A percentile compares a stretch with the other conserved stretches of the same genome.
Evolutionary conservation across 208 protist genomes (phyloP).

Genomic region (Acanthamoeba healyi): DNA sequence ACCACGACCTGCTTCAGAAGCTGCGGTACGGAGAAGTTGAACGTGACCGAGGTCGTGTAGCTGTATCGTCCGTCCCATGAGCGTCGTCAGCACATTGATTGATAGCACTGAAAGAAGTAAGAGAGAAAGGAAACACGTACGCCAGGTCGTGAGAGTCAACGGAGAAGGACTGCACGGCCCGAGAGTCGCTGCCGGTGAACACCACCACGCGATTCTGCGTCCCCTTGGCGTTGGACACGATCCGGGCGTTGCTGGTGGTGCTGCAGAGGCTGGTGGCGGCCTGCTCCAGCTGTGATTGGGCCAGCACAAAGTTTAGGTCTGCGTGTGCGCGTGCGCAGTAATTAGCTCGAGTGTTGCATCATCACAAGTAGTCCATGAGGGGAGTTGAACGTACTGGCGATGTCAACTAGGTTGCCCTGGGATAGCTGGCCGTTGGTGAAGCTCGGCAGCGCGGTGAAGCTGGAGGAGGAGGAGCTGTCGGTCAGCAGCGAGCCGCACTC

Average conservation of each 20-base stretch:
- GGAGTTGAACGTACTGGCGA: background rate
- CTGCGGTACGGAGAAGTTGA: background rate
- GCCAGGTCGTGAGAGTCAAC: background rate
- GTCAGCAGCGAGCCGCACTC: conserved; percentile 13
- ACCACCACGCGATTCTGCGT: background rate
- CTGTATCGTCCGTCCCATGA: too few relatives aligned
- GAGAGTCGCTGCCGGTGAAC: background rate
- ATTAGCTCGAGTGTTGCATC: too few relatives aligned
- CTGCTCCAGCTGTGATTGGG: background rate
- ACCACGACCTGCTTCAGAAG: background rate
- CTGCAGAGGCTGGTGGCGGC: background rate
- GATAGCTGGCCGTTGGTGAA: conserved; percentile 8
- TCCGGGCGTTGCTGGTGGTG: background rate
- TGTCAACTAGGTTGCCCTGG: background rate
- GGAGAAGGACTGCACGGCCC: background rate
- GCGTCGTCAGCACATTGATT: too few relatives aligned
- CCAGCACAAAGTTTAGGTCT: background rate
- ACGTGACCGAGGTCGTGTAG: background rate
- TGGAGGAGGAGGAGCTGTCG: background rate
- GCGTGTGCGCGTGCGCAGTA: too few relatives aligned
- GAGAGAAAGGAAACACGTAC: too few relatives aligned
- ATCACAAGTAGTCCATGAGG: too few relatives aligned
- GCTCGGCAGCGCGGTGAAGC: background rate
- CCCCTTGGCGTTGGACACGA: background rate
- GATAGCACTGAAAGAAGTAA: too few relatives aligned